These are phyloP conservation scores for Erysimum cheiranthoides DNA, from an alignment of 345 rosid genomes.

Conservation along the genomic window DNA sequence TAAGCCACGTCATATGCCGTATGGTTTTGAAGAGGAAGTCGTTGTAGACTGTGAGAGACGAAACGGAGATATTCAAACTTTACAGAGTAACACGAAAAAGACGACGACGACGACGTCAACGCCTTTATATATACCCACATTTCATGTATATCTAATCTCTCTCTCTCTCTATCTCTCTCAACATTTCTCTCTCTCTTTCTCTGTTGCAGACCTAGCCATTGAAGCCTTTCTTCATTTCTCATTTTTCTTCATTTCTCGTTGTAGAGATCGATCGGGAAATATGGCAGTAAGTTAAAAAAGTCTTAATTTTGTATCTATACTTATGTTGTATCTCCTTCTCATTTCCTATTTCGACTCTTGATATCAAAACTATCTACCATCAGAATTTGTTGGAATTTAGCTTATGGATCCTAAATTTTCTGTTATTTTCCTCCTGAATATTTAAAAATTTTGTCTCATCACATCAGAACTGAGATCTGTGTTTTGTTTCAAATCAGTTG, in stretches of 20 bases:
- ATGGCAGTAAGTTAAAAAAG: slow-evolving; percentile 44
- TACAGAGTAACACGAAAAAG: slow-evolving; percentile 28
- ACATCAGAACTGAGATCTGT: slow-evolving; percentile 15
- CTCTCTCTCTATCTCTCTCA: neutral
- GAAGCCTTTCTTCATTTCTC: slow-evolving; percentile 23
- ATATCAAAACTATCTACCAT: neutral
- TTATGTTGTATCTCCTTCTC: neutral
- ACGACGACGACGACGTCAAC: slow-evolving; percentile 20
- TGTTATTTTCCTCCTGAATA: neutral
- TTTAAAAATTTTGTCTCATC: neutral
- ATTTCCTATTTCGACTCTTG: slow-evolving; percentile 16
- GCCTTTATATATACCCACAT: slow-evolving; percentile 18
- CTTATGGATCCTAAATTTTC: neutral
- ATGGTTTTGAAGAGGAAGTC: slow-evolving; percentile 35
- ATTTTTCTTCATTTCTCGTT: too few species aligned
- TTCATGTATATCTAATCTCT: neutral
- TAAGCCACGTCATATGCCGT: slow-evolving; percentile 28
- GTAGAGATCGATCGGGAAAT: neutral
- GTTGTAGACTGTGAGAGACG: slow-evolving; percentile 18
- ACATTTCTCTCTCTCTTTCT: neutral
- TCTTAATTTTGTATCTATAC: neutral
- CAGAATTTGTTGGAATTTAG: neutral
- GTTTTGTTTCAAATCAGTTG: slow-evolving; percentile 29
- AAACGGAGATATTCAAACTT: slow-evolving; percentile 40
- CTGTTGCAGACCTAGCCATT: slow-evolving; percentile 25